Conservation (phyloP, 768 basidiomycete species). For the Boletus sp. region DNA sequence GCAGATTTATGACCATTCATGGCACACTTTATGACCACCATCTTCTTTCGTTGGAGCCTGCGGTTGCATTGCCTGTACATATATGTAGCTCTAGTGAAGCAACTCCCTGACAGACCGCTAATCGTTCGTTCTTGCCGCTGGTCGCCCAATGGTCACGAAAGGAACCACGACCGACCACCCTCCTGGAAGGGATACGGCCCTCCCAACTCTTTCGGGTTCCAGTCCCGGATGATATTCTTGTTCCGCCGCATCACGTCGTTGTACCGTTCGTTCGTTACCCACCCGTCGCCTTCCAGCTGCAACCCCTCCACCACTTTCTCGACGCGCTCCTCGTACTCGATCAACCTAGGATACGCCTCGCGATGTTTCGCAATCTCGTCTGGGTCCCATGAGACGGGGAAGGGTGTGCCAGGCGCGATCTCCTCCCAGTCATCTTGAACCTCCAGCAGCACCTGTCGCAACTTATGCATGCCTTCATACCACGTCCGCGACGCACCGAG, state of each 20-base stretch:
- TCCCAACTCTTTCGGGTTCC: background rate
- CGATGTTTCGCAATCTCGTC: background rate
- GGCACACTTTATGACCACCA: background rate
- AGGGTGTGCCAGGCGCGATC: background rate
- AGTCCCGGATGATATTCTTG: background rate
- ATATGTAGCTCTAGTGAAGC: background rate
- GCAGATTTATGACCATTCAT: background rate
- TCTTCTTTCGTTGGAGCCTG: background rate
- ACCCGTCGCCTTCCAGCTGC: background rate
- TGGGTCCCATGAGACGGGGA: background rate
- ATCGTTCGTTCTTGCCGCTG: background rate
- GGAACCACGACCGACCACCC: background rate
- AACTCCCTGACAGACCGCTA: no score
- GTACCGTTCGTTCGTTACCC: background rate
- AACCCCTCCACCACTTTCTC: background rate
- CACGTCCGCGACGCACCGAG: slow-evolving; percentile 4
- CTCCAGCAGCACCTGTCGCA: background rate
- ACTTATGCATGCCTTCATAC: slow-evolving; percentile 2
- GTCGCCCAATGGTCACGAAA: background rate
- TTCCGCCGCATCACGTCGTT: background rate
- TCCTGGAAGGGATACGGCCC: background rate
- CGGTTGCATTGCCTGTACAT: background rate
- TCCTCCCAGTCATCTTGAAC: background rate
- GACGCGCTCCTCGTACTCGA: background rate
- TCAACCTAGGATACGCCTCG: background rate